Base-by-base conservation (phyloP, 352 stramenopile genomes). In the Globisporangium orthogonon region DNA sequence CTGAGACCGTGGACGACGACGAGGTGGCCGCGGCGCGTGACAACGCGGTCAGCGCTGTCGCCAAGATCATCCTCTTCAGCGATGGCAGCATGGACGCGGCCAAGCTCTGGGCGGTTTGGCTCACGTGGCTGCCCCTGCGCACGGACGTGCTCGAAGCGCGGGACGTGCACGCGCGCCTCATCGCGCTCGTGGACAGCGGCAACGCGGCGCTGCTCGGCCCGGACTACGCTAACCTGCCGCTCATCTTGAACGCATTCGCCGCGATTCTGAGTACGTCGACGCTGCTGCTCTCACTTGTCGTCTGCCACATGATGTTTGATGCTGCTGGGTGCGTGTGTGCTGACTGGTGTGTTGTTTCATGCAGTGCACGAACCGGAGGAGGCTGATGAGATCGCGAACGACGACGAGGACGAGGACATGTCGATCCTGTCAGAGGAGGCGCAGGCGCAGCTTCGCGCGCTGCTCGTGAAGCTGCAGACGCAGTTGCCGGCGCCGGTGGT, bases 31-130 rank as follows among this genome's bases (percentile, higher is more conserved):
- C 84, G 5, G 84, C 84, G 11, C 80, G 83, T 18, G 84, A 94
- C 69, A 94, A 94, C 54, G 80, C 80, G 48, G 74, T 91, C 44
- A 91, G 80, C 57, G 80, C 84, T 9, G 78, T 94, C n/a, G 66
- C 76, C 56, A 94, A 94, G 70, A 90, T 94, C 52, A 71, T 76
- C 13, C 56, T 88, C 14, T 61, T 65, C 33, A 73, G 76, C n/a
- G 71, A 88, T n/a, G 53, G 61, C 50, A 61, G 67, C 35, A 73
- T 91, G 18, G 78, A 92, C 52, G 70, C 60, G n/a, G 60, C 73
- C 50, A 78, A 76, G 67, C 60, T 92, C 50, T 91, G 84, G 80
- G 35, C 70, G 4, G 62, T 76, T 58, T 94, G 84, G 84, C 80
- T 94, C 61, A 76, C 73, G 66, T 94, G 84, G 77, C 66, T 94